Evolutionary conservation across 129 eudicot species (phyloP).

Genomic region (sunflower (Helianthus annuus)): DNA sequence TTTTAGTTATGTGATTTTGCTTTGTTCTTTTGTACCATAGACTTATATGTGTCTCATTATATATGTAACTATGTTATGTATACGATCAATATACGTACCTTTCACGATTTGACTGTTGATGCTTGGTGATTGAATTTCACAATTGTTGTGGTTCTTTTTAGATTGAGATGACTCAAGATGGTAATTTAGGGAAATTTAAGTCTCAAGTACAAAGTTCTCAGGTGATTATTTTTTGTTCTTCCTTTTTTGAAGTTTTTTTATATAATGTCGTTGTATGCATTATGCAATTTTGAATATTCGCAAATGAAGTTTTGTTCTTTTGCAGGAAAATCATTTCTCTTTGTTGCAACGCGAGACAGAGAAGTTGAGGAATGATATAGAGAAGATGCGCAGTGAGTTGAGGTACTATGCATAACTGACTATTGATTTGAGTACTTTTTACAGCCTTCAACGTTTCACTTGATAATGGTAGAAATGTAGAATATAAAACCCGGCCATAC

Average conservation of each 20-base stretch:
- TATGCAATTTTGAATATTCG: not conserved
- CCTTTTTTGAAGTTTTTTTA: not conserved
- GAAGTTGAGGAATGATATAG: conserved; percentile 76
- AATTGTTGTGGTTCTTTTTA: conserved; percentile 22
- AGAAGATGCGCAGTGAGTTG: conserved; percentile 88
- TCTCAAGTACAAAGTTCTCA: conserved; percentile 89
- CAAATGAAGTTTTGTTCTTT: conserved; percentile 9
- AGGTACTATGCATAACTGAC: conserved; percentile 51
- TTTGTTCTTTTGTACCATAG: too few species aligned
- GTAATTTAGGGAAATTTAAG: conserved; percentile 77
- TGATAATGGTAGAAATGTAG: too few species aligned
- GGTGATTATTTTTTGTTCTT: conserved; percentile 38
- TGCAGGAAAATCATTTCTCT: conserved; percentile 86
- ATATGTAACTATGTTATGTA: too few species aligned
- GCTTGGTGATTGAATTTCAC: conserved; percentile 5
- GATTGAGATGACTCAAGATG: conserved; percentile 89
- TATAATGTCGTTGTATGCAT: not conserved
- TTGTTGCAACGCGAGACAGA: conserved; percentile 82
- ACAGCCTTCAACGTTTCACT: not conserved
- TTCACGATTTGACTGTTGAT: not conserved
- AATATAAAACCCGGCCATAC: not conserved
- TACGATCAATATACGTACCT: too few species aligned
- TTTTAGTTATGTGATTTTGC: too few species aligned
- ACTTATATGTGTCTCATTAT: too few species aligned
- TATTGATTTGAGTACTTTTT: conserved; percentile 12